A percentile compares a stretch with the other conserved stretches of the same genome.
Evolutionary conservation across 1,284 basidiomycete species (phyloP).

Genomic region (Malassezia brasiliensis): DNA sequence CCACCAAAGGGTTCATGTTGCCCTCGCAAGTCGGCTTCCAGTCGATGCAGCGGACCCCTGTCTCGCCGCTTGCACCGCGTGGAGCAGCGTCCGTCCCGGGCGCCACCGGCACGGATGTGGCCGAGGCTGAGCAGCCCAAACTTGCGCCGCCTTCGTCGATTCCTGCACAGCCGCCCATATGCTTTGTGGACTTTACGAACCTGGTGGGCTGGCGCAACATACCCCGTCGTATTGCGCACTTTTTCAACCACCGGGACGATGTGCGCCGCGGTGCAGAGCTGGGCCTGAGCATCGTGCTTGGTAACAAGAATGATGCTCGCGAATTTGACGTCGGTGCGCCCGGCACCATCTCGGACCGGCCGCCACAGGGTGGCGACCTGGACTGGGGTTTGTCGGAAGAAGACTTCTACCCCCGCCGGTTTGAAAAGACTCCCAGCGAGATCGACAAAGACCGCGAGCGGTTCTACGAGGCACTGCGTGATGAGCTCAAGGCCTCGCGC

Average conservation of each 20-base stretch:
- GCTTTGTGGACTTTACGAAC: slow-evolving; percentile 77
- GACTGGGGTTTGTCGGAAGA: slow-evolving; percentile 67
- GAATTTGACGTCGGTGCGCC: slow-evolving; percentile 53
- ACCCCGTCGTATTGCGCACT: slow-evolving; percentile 78
- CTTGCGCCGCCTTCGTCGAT: slow-evolving; percentile 50
- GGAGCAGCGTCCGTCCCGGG: background rate
- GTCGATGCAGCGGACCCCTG: background rate
- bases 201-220: slow-evolving; percentile 77
- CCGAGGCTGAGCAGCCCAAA: background rate
- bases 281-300: slow-evolving; percentile 65
- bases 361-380: slow-evolving; percentile 55
- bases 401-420: slow-evolving; percentile 60
- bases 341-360: slow-evolving; percentile 19
- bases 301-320: slow-evolving; percentile 51
- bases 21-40: slow-evolving; percentile 17
- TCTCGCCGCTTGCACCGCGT: background rate
- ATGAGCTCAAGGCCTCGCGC: slow-evolving; percentile 64
- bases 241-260: slow-evolving; percentile 79
- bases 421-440: slow-evolving; percentile 56
- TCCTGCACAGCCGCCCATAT: slow-evolving; percentile 69
- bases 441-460: slow-evolving; percentile 62
- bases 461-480: slow-evolving; percentile 67
- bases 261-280: slow-evolving; percentile 71
- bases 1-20: slow-evolving; percentile 12
- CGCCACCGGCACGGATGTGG: background rate